These are phyloP conservation scores for Fraxinus latifolia DNA, from an alignment of 305 asterid species.

Conservation along the genomic window DNA sequence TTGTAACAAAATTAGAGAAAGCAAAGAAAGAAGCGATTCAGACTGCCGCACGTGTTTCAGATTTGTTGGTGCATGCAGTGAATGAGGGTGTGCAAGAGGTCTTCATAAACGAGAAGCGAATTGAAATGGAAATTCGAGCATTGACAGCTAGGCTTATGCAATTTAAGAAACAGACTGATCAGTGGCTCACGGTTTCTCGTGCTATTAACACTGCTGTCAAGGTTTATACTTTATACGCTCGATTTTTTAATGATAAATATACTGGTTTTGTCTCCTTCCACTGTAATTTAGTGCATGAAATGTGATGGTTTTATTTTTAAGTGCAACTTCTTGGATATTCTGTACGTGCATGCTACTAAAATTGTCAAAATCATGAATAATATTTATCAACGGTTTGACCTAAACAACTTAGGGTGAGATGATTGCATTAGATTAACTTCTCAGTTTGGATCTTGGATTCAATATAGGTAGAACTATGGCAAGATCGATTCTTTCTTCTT, in stretches of 20 bases:
- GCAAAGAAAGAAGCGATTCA: constrained; percentile 72
- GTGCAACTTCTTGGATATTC: background rate
- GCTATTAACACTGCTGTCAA: constrained; percentile 77
- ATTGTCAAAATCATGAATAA: background rate
- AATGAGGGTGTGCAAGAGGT: constrained; percentile 77
- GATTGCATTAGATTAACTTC: constrained; percentile 1
- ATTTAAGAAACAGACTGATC: constrained; percentile 79
- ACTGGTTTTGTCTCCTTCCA: background rate
- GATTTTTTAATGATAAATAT: background rate
- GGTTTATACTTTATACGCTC: constrained; percentile 29
- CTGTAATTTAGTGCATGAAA: background rate
- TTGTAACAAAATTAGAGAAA: constrained; percentile 43
- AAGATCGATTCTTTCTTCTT: background rate
- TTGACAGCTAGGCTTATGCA: constrained; percentile 52
- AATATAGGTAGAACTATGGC: background rate
- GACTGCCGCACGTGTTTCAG: constrained; percentile 56
- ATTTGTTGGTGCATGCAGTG: constrained; percentile 64
- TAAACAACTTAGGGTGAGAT: background rate
- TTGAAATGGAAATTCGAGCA: constrained; percentile 74
- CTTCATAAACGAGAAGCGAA: constrained; percentile 68
- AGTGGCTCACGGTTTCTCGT: constrained; percentile 82
- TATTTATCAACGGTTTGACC: background rate
- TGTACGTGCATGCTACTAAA: background rate
- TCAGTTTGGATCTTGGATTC: constrained; percentile 4
- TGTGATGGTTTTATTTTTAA: background rate